Base-by-base conservation (phyloP, 148 eudicot species). In the Chenopodium formosanum region DNA sequence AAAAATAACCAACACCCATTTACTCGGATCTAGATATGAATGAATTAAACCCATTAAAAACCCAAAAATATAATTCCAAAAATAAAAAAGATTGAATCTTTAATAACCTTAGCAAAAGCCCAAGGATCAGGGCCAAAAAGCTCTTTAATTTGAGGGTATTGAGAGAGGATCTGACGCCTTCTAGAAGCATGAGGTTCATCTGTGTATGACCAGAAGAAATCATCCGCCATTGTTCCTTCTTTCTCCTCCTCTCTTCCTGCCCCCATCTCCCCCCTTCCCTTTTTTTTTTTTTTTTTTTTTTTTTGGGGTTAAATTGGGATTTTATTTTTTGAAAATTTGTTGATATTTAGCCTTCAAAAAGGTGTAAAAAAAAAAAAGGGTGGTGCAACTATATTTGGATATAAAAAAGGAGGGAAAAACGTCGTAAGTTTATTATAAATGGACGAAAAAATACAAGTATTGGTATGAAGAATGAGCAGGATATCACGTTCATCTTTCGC, bases 171-270 rank as follows among this genome's bases (percentile, higher is more conserved):
- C 85, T 88, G 86, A 2, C 89, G 82, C 53, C 98, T 80, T 9
- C 98, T 87, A 25, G 95, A 86, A 73, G 97, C 95, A 82, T 94
- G 98, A 46, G 98, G 98, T 85, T 94, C 98, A 86, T 94, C 98
- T 4, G 98, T 91, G 76, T 94, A 93, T 0, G 98, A 93, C 98
- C 98, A 94, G 85, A 88, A 93, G 84, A 89, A 94, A 84, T 93
- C 98, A 7, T 83, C 86, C 40, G 94, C 97, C 98, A 93, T 90
- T 40, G 85, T 89, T 7, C 82, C 85, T 47, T 88, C 91, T 40
- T 83, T 82, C 31, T 74, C 83, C 25, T 81, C 84, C 84, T 76
- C 84, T 60, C 72, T 66, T 34, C 20, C 58, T 14, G 47, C 84
- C 25, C 86, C 79, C 79, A 60, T 64, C n/a, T 32, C 60, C 44